Base-by-base conservation (phyloP, 2,329 filamentous ascomycete genomes). In the Dactylellina leptospora region DNA sequence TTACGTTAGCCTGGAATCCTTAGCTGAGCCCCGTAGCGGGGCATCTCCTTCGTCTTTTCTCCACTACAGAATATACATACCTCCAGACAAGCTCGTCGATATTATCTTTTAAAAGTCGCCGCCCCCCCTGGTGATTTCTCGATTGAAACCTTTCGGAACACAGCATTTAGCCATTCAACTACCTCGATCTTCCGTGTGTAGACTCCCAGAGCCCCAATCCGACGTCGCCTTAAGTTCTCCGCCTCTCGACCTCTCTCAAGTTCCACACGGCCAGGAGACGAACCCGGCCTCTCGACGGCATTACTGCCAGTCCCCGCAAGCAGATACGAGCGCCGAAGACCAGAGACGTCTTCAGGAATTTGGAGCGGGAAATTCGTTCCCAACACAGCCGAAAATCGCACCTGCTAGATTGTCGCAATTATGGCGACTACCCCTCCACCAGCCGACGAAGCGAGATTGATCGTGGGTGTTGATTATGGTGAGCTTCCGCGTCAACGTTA, bases 401-500 rank as follows among this genome's bases (percentile, higher is more conserved):
- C 22, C 28, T 56, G 56, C 56, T 70, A 61, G 56, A 44, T n/a
- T 8, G 22, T 20, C 20, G 13, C 20, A 51, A 38, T 25, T 23
- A 60, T 60, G 62, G 54, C 62, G 54, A 36, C 10, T 16, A 8
- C 40, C 4, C 48, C 38, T 18, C 8, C 50, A 47, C 44, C 68
- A 3, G 4, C 47, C 23, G 55, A 66, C 13, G 69, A 73, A 55
- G 55, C 60, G 48, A 73, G 69, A 50, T 66, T 73, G 54, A 56
- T 73, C 33, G 60, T 73, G 8, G 69, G 69, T 42, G 69, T 73
- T 11, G 69, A 73, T 47, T 73, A 73, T 30, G 66, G 66, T 71
- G 38, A 53, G 66, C 30, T 63, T 18, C 55, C 23, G 27, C 8
- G 38, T 25, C 30, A 48, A 22, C 47, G 33, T 10, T 28, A n/a